Evolutionary conservation across 768 basidiomycete species (phyloP), one percentile per base, ranked within the genome.

Genomic region (Tephrocybe rancida): DNA sequence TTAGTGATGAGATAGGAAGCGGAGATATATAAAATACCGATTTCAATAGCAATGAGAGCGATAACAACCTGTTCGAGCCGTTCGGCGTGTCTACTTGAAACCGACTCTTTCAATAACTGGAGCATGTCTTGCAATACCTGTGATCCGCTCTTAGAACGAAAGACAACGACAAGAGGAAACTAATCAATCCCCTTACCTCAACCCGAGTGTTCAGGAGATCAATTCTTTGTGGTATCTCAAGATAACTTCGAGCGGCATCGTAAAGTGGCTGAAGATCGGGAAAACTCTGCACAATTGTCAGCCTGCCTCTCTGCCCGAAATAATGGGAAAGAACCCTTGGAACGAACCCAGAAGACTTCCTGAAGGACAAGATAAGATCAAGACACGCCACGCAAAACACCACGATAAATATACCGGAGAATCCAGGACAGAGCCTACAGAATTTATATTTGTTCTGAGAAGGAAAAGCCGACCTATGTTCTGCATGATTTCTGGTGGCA

Each of bases 71-170:
- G 90, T 69, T 97, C 95, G 7, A 97, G 79, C 22, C 92, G 83
- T 69, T 97, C 95, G 1, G 92, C 85, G 64, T 97, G 93, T 62
- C 86, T 85, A 59, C 87, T 93, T 24, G 92, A 92, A 22, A 96
- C 95, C 10, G 92, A 91, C 71, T 97, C 95, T 70, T 98, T 98
- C 48, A 98, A 75, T 47, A 98, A 81, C 65, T 94, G 89, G 10
- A 98, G 83, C 91, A 98, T 96, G 69, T 98, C 95, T 78, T 98
- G 95, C 30, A 98, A 73, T 46, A 98, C 91, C 92, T 95, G 30
- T 41, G 5, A 45, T 24, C 19, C 25, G 38, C 37, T 21, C 18
- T 51, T 24, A 39, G 37, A n/a, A n/a, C 29, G 21, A 55, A 32
- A 34, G 43, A 42, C 37, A n/a, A 21, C n/a, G 10, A 19, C 19